These are phyloP conservation scores for Camellia oleifera DNA, from an alignment of 179 eudicot species.

Conservation along the genomic window DNA sequence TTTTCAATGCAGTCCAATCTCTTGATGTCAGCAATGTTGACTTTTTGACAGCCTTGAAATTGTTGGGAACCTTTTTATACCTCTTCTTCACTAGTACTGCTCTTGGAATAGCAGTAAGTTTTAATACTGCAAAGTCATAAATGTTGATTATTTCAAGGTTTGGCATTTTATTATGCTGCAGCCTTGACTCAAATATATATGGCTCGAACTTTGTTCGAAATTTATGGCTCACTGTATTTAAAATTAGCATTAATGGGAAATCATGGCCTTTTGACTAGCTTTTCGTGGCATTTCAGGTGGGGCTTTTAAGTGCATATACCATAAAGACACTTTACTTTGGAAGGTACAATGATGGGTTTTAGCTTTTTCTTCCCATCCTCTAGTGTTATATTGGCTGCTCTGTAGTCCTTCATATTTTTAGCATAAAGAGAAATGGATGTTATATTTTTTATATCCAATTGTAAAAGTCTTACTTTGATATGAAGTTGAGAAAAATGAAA, in stretches of 20 bases:
- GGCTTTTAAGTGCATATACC: slow-evolving; percentile 77
- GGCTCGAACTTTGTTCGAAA: background rate
- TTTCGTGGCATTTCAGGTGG: slow-evolving; percentile 46
- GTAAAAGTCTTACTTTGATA: background rate
- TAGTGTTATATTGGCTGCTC: background rate
- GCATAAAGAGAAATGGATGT: too few relatives aligned
- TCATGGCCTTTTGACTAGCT: slow-evolving; percentile 21
- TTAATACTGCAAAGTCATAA: background rate
- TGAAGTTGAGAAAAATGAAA: background rate
- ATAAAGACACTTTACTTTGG: slow-evolving; percentile 92
- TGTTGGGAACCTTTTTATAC: slow-evolving; percentile 77
- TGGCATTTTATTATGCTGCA: background rate
- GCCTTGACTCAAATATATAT: background rate
- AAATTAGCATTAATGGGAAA: background rate
- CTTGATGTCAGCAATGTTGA: slow-evolving; percentile 63
- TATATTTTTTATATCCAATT: background rate
- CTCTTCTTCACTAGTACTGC: slow-evolving; percentile 71
- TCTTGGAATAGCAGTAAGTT: slow-evolving; percentile 74
- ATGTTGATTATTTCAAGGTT: background rate
- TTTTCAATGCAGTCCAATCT: slow-evolving; percentile 85
- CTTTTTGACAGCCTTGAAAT: slow-evolving; percentile 46
- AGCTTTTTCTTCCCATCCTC: background rate
- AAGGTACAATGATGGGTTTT: slow-evolving; percentile 46
- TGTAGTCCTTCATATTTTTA: background rate
- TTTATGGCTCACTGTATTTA: background rate